Evolutionary conservation across 345 rosid species (phyloP).

Genomic region (Citrus cavaleriei): DNA sequence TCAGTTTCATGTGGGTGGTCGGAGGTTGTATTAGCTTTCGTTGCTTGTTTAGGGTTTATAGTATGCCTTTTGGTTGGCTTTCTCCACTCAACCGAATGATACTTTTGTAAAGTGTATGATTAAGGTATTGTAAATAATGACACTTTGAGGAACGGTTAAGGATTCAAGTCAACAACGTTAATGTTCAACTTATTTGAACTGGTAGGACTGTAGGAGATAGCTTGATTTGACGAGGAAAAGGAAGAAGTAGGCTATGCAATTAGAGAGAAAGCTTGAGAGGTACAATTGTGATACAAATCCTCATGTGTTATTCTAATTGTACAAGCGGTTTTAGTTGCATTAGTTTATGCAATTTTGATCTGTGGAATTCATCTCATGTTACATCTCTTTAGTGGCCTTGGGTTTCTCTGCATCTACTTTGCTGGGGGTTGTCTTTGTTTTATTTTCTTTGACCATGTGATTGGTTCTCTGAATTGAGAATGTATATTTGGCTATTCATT

Average conservation of each 20-base stretch:
- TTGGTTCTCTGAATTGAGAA: neutral
- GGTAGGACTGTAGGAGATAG: conserved; percentile 15
- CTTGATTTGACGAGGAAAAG: neutral
- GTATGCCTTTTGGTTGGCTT: conserved; percentile 6
- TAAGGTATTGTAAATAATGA: conserved; percentile 37
- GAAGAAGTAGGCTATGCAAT: conserved; percentile 15
- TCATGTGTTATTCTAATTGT: conserved; percentile 10
- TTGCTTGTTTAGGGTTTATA: neutral
- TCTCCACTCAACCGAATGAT: conserved; percentile 25
- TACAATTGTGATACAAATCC: conserved; percentile 20
- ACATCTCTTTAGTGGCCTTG: neutral
- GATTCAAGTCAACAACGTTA: neutral
- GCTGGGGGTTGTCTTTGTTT: neutral
- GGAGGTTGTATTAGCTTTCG: conserved; percentile 14
- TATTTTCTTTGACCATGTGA: neutral
- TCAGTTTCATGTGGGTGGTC: conserved; percentile 19
- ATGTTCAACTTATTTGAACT: conserved; percentile 8
- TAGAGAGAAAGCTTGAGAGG: conserved; percentile 7
- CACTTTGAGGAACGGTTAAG: conserved; percentile 20
- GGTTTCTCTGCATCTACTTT: neutral
- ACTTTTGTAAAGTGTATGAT: conserved; percentile 29
- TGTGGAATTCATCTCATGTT: neutral
- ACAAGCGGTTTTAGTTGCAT: neutral
- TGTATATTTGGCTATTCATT: neutral
- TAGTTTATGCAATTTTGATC: neutral